phyloP scores from a whole-genome alignment of 1,284 basidiomycete genomes.

The Leccinum colubrinum region DNA sequence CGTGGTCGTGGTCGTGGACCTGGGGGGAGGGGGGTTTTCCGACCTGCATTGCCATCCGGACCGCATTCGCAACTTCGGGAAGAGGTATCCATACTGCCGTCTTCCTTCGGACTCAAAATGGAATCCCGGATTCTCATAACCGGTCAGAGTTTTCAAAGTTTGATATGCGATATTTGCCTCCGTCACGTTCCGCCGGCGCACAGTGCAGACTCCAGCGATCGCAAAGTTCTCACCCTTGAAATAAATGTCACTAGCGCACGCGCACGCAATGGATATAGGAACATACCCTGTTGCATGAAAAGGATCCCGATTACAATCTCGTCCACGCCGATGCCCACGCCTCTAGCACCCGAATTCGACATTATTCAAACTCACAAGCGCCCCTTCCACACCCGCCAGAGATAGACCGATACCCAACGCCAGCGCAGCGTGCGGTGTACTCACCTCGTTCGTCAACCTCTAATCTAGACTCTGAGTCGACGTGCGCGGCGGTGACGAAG shows the following conservation, averaged over 20 bases:
- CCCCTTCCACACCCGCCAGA: conserved; percentile 65
- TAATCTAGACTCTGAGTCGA: conserved; percentile 28
- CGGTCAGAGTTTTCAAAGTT: no score
- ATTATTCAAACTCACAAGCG: conserved; percentile 36
- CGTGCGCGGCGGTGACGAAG: conserved; percentile 53
- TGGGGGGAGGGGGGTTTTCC: neutral
- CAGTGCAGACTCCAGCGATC: no score
- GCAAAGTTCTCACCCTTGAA: no score
- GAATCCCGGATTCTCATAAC: no score
- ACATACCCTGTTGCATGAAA: neutral
- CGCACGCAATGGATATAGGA: neutral
- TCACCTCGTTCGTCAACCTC: conserved; percentile 56
- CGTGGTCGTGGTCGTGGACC: neutral
- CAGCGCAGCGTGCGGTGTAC: conserved; percentile 40
- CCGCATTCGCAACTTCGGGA: no score
- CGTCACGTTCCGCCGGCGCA: no score
- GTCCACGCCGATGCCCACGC: neutral
- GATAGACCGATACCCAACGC: conserved; percentile 44
- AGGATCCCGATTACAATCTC: neutral
- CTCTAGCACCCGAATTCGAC: neutral
- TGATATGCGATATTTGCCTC: no score
- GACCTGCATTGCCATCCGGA: no score
- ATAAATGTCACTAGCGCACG: no score
- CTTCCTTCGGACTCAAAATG: no score
- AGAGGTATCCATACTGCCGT: no score